Evolutionary conservation across 1,284 basidiomycete genomes (phyloP).

Genomic region (Sparassis latifolia): DNA sequence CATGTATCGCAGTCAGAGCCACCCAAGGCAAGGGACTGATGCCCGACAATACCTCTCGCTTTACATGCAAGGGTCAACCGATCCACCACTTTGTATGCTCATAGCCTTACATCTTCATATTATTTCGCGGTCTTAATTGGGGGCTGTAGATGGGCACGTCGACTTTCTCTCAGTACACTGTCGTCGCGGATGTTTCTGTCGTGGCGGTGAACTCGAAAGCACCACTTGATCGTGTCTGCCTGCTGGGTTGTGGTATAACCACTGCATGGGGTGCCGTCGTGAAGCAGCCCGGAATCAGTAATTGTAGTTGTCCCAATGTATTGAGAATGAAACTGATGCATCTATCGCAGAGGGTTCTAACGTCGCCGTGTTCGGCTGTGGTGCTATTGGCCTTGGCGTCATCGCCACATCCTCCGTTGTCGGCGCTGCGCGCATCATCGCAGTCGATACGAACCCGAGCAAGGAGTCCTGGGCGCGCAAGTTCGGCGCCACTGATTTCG

Average conservation of each 20-base stretch:
- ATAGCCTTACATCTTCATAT: too few species aligned
- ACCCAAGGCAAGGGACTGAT: conserved; percentile 97
- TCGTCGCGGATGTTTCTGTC: conserved; percentile 95
- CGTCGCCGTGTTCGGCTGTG: conserved; percentile 94
- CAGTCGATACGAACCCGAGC: conserved; percentile 83
- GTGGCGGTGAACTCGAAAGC: conserved; percentile 86
- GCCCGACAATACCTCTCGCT: conserved; percentile 91
- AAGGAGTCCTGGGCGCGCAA: conserved; percentile 89
- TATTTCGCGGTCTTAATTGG: too few species aligned
- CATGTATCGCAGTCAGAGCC: conserved; percentile 57
- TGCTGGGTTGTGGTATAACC: conserved; percentile 94
- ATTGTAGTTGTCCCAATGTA: conserved; percentile 16
- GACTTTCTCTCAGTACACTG: conserved; percentile 98
- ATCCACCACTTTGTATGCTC: conserved; percentile 87
- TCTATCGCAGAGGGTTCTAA: conserved; percentile 73
- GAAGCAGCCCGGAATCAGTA: conserved; percentile 76
- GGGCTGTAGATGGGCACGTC: conserved; percentile 87
- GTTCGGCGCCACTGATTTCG: conserved; percentile 96
- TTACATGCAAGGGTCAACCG: conserved; percentile 85
- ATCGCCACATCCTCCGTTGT: conserved; percentile 78
- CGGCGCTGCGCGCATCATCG: conserved; percentile 85
- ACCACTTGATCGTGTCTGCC: conserved; percentile 90
- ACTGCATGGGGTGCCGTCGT: conserved; percentile 92
- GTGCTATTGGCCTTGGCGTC: conserved; percentile 93
- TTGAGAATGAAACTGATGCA: too few species aligned